Evolutionary conservation across 257 asterid species (phyloP).

Genomic region (Solanum corneliomulleri): DNA sequence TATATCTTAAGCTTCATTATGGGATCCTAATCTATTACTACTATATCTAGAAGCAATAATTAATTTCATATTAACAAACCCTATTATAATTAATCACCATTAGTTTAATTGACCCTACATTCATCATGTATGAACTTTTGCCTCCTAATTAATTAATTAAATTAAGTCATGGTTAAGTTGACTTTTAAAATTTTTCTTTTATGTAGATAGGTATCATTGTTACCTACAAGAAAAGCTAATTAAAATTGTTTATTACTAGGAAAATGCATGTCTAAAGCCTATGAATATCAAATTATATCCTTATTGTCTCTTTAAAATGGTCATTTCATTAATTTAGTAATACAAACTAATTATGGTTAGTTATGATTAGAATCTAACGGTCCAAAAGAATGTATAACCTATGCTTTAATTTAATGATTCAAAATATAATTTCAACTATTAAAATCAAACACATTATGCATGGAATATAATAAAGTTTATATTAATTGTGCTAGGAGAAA

Average conservation of each 20-base stretch:
- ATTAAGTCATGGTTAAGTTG: background rate
- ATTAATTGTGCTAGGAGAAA: background rate
- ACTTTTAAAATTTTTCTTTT: background rate
- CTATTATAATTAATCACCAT: background rate
- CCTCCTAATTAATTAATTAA: background rate
- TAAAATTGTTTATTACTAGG: background rate
- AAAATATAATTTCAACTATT: background rate
- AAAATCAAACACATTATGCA: background rate
- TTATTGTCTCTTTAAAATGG: background rate
- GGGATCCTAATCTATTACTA: slow-evolving; percentile 18
- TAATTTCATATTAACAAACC: slow-evolving; percentile 20
- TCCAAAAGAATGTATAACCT: slow-evolving; percentile 2
- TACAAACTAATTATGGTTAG: slow-evolving; percentile 7
- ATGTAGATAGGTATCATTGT: background rate
- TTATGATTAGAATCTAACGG: slow-evolving; percentile 13
- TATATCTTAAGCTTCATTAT: slow-evolving; percentile 6
- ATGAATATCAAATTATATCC: background rate
- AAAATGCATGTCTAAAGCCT: background rate
- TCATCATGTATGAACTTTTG: slow-evolving; percentile 18
- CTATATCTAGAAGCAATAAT: slow-evolving; percentile 8
- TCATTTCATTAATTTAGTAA: background rate
- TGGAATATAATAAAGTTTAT: background rate
- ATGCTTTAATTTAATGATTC: background rate
- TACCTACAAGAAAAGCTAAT: background rate
- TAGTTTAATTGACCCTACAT: slow-evolving; percentile 18